Conservation (phyloP, 352 stramenopile genomes). For the Phytopythium delawarense region DNA sequence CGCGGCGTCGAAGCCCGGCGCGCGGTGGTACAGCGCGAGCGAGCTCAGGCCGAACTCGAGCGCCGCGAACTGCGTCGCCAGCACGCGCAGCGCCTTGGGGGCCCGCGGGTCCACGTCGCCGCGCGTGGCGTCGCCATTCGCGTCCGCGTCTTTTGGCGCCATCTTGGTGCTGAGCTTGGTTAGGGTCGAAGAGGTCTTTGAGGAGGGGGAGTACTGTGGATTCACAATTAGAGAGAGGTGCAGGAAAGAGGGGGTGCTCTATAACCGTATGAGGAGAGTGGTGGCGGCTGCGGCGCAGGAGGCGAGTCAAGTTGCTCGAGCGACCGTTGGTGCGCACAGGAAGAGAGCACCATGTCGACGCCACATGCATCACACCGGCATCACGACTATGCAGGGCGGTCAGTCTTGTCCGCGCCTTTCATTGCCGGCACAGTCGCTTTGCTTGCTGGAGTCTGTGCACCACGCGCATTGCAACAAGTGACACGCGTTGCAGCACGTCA, state of each 20-base stretch:
- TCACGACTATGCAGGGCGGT: too few species aligned
- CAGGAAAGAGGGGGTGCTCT: not conserved
- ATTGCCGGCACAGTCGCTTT: too few species aligned
- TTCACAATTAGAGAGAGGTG: not conserved
- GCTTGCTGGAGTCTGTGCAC: too few species aligned
- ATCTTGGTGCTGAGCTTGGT: not conserved
- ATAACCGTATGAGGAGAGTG: not conserved
- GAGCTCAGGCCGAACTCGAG: slow-evolving; percentile 70
- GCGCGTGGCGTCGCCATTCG: slow-evolving; percentile 4
- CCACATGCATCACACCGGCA: too few species aligned
- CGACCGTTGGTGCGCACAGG: not conserved
- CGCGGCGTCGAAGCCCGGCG: slow-evolving; percentile 52
- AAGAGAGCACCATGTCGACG: too few species aligned
- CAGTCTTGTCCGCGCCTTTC: too few species aligned
- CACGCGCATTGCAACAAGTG: too few species aligned
- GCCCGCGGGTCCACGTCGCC: slow-evolving; percentile 26
- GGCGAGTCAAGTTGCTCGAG: not conserved
- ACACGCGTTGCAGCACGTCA: too few species aligned
- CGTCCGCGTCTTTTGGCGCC: not conserved
- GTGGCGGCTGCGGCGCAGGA: not conserved
- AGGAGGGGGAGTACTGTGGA: not conserved
- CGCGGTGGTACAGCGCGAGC: slow-evolving; percentile 68
- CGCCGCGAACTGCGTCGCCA: slow-evolving; percentile 59
- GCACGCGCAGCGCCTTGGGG: slow-evolving; percentile 33
- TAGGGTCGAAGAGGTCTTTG: too few species aligned